Evolutionary conservation across 2,329 filamentous ascomycete genomes (phyloP).

Genomic region (Botrytis porri): DNA sequence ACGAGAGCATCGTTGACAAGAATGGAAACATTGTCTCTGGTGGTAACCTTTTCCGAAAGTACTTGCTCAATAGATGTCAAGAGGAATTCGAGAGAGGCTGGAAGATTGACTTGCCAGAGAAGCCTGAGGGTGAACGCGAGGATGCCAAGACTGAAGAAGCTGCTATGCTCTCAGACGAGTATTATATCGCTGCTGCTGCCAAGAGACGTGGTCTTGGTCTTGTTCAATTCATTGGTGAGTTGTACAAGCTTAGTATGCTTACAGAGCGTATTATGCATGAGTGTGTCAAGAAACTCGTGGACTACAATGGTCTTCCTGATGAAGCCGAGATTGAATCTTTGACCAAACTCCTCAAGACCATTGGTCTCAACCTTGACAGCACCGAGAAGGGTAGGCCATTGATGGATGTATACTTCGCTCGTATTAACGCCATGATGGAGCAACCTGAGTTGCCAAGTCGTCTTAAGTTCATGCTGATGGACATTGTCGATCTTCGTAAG

Average conservation of each 20-base stretch:
- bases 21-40: constrained; percentile 83
- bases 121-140: constrained; percentile 63
- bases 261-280: constrained; percentile 99
- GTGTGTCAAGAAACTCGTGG: constrained; percentile 94
- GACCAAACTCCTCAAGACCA: constrained; percentile 86
- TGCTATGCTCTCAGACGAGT: constrained; percentile 88
- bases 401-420: constrained; percentile 91
- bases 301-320: constrained; percentile 89
- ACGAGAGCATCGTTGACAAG: constrained; percentile 93
- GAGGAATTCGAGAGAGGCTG: constrained; percentile 98
- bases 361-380: constrained; percentile 80
- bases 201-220: constrained; percentile 97
- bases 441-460: constrained; percentile 80
- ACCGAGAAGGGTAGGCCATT: constrained; percentile 79
- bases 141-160: constrained; percentile 64
- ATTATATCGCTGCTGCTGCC: constrained; percentile 88
- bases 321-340: constrained; percentile 96
- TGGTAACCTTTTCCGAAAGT: constrained; percentile 95
- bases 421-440: constrained; percentile 79
- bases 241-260: constrained; percentile 98
- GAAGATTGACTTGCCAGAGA: constrained; percentile 80
- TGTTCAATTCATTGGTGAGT: constrained; percentile 97
- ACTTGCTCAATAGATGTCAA: constrained; percentile 96
- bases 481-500: constrained; percentile 80
- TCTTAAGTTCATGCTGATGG: constrained; percentile 95